Evolutionary conservation across 805 yeast genomes (phyloP).

Genomic region (Komagataella ulmi): DNA sequence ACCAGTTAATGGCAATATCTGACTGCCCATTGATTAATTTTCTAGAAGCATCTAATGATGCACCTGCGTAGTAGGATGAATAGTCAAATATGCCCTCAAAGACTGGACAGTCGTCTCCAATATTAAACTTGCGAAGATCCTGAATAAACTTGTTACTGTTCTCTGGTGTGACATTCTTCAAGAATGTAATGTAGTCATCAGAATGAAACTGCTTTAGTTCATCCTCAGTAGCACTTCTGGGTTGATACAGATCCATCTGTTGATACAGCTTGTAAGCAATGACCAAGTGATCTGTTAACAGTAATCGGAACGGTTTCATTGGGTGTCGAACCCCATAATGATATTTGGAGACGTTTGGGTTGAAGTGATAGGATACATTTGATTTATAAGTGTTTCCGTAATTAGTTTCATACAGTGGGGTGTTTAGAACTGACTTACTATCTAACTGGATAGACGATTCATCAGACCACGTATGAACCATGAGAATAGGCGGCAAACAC

Average conservation of each 20-base stretch:
- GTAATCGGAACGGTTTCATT: conserved; percentile 93
- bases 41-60: conserved; percentile 85
- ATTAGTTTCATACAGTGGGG: conserved; percentile 34
- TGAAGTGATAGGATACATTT: conserved; percentile 78
- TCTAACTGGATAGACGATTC: conserved; percentile 3
- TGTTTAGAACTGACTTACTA: conserved; percentile 8
- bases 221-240: conserved; percentile 69
- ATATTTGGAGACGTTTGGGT: conserved; percentile 65
- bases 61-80: conserved; percentile 82
- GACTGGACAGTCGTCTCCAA: conserved; percentile 90
- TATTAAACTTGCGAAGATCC: conserved; percentile 60
- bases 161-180: conserved; percentile 68
- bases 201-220: conserved; percentile 78
- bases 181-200: conserved; percentile 72
- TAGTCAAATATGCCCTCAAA: conserved; percentile 93
- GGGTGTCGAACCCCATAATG: conserved; percentile 94
- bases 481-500: conserved; percentile 18
- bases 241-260: conserved; percentile 79
- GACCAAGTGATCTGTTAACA: conserved; percentile 88
- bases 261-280: conserved; percentile 76
- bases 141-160: conserved; percentile 44
- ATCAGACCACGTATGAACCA: conserved; percentile 24
- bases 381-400: conserved; percentile 29
- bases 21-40: conserved; percentile 75
- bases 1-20: conserved; percentile 92